Evolutionary conservation across 2,329 filamentous ascomycete genomes (phyloP).

Genomic region (Catunica adiposa): DNA sequence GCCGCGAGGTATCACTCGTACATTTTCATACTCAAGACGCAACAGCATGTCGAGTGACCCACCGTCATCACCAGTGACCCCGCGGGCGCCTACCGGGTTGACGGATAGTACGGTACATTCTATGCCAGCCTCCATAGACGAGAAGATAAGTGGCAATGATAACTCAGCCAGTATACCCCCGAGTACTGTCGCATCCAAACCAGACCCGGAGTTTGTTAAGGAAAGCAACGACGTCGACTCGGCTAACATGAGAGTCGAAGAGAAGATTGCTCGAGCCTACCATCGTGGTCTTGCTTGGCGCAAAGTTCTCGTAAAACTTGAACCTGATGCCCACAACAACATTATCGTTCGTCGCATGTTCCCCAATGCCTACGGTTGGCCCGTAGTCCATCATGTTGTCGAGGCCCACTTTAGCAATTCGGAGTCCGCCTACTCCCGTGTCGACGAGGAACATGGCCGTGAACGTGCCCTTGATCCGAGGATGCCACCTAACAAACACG

Average conservation of each 20-base stretch:
- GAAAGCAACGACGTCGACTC: constrained; percentile 28
- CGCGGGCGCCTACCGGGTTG: constrained; percentile 13
- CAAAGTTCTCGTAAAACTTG: constrained; percentile 86
- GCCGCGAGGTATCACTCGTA: constrained; percentile 10
- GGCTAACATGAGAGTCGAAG: constrained; percentile 74
- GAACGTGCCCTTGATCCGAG: constrained; percentile 52
- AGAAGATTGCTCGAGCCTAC: constrained; percentile 94
- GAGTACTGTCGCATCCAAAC: background rate
- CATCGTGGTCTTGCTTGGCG: constrained; percentile 86
- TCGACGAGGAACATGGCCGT: constrained; percentile 46
- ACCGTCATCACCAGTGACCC: background rate
- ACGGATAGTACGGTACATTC: constrained; percentile 4
- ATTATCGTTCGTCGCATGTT: constrained; percentile 95
- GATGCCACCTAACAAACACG: constrained; percentile 42
- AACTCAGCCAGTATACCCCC: constrained; percentile 19
- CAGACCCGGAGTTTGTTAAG: constrained; percentile 25
- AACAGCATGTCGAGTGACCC: background rate
- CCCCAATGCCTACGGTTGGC: constrained; percentile 94
- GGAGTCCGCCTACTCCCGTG: constrained; percentile 41
- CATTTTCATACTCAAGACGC: background rate
- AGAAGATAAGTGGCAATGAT: background rate
- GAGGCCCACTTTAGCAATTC: constrained; percentile 85
- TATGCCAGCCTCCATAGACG: background rate
- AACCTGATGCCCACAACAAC: constrained; percentile 97
- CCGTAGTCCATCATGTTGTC: constrained; percentile 84